Percentiles rank a stretch among this genome's conserved stretches.
Conservation (phyloP, 495 filamentous ascomycete species). For the Annulohypoxylon bovei region DNA sequence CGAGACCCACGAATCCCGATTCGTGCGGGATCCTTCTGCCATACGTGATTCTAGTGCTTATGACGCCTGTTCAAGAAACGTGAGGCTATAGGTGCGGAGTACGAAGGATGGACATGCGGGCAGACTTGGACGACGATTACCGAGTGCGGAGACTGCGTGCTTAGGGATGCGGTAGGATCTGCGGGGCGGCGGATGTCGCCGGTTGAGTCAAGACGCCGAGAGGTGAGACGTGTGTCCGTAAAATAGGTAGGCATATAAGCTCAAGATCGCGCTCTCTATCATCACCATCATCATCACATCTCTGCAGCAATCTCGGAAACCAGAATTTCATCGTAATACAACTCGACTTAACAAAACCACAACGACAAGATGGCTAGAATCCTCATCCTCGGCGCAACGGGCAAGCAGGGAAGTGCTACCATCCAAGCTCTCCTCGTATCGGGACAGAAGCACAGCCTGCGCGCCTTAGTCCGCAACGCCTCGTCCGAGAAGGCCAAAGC, state of each 20-base stretch:
- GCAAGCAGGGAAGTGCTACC: slow-evolving; percentile 72
- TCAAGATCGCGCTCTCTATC: not conserved
- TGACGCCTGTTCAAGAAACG: not conserved
- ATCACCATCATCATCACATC: not conserved
- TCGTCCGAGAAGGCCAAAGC: slow-evolving; percentile 60
- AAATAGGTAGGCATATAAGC: not conserved
- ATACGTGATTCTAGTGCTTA: not conserved
- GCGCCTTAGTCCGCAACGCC: slow-evolving; percentile 74
- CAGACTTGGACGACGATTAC: not conserved
- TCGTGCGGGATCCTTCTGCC: not conserved
- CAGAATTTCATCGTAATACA: not conserved
- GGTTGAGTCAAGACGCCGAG: not conserved
- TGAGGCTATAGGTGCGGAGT: not conserved
- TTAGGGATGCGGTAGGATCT: not conserved
- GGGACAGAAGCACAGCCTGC: slow-evolving; percentile 64
- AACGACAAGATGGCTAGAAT: slow-evolving; percentile 46
- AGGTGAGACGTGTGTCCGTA: not conserved
- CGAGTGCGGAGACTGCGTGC: slow-evolving; percentile 5
- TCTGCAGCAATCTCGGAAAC: not conserved
- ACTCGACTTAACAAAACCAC: not conserved
- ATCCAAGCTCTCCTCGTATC: slow-evolving; percentile 63
- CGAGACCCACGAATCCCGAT: slow-evolving; percentile 5
- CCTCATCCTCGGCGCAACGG: slow-evolving; percentile 74
- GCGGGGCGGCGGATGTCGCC: not conserved
- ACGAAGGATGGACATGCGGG: not conserved